Evolutionary conservation across 2,329 filamentous ascomycete species (phyloP).

Genomic region (Stachybotrys chartarum): DNA sequence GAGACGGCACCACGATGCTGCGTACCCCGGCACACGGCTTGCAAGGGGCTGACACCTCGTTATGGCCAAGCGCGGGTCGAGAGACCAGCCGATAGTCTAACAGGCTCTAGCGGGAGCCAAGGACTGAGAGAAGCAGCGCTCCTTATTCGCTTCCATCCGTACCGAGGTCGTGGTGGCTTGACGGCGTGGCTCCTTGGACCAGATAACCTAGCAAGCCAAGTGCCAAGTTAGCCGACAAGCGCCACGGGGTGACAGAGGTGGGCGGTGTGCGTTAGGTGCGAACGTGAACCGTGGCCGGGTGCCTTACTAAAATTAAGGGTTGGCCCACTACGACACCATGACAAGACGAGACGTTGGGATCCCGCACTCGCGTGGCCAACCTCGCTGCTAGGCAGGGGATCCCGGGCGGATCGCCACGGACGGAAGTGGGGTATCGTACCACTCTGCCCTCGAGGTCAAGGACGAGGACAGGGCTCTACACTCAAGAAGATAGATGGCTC

Average conservation of each 20-base stretch:
- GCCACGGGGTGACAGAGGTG: neutral
- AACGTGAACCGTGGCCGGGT: neutral
- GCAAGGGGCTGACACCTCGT: too few relatives aligned
- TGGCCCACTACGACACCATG: slow-evolving; percentile 16
- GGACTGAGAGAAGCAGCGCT: neutral
- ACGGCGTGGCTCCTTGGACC: neutral
- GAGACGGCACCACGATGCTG: neutral
- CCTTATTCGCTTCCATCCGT: neutral
- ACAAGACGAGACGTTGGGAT: slow-evolving; percentile 13
- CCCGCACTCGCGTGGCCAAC: slow-evolving; percentile 19
- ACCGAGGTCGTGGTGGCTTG: neutral
- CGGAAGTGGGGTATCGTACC: slow-evolving; percentile 8
- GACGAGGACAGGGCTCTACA: neutral
- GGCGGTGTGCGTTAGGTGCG: neutral
- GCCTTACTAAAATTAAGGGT: slow-evolving; percentile 11
- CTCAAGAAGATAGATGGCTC: neutral
- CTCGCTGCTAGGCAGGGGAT: slow-evolving; percentile 11
- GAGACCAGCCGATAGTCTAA: neutral
- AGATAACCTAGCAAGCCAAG: neutral
- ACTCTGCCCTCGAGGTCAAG: neutral
- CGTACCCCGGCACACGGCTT: too few relatives aligned
- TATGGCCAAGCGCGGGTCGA: too few relatives aligned
- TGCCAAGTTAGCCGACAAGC: neutral
- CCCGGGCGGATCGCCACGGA: slow-evolving; percentile 20
- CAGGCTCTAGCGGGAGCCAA: neutral